Evolutionary conservation across 1,139 yeast species (phyloP).

Genomic region (Debaryomyces coudertii): DNA sequence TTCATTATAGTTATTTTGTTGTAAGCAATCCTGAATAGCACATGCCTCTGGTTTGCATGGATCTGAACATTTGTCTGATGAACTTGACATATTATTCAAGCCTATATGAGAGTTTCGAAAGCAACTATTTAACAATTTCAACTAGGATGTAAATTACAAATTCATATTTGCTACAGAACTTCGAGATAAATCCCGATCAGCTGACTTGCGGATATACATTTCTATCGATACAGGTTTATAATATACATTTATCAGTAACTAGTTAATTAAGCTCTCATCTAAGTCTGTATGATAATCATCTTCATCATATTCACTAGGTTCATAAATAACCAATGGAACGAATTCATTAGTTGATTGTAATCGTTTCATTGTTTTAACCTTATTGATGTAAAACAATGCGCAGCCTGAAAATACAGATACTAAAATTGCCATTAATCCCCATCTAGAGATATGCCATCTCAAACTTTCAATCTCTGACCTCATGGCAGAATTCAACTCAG

Average conservation of each 20-base stretch:
- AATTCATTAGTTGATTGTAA: constrained; percentile 38
- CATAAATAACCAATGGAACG: constrained; percentile 49
- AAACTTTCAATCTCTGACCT: constrained; percentile 85
- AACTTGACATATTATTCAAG: not conserved
- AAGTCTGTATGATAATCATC: constrained; percentile 52
- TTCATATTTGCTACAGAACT: not conserved
- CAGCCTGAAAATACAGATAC: constrained; percentile 46
- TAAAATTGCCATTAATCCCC: constrained; percentile 72
- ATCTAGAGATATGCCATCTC: constrained; percentile 91
- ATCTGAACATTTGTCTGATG: constrained; percentile 24
- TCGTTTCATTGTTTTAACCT: constrained; percentile 28
- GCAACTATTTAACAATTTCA: not conserved
- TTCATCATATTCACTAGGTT: constrained; percentile 53
- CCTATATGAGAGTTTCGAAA: not conserved
- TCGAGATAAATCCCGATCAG: constrained; percentile 7
- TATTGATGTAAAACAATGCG: constrained; percentile 44
- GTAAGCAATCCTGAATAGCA: constrained; percentile 67
- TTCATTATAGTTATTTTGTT: constrained; percentile 58
- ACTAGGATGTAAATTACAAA: not conserved
- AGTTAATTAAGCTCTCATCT: constrained; percentile 25
- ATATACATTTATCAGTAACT: constrained; percentile 4
- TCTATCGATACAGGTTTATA: constrained; percentile 1
- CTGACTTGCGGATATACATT: constrained; percentile 2
- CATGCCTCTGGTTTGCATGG: constrained; percentile 73
- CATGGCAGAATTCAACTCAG: constrained; percentile 79